phyloP scores from a whole-genome alignment of 306 rosid species.

The Prosopis cineraria region DNA sequence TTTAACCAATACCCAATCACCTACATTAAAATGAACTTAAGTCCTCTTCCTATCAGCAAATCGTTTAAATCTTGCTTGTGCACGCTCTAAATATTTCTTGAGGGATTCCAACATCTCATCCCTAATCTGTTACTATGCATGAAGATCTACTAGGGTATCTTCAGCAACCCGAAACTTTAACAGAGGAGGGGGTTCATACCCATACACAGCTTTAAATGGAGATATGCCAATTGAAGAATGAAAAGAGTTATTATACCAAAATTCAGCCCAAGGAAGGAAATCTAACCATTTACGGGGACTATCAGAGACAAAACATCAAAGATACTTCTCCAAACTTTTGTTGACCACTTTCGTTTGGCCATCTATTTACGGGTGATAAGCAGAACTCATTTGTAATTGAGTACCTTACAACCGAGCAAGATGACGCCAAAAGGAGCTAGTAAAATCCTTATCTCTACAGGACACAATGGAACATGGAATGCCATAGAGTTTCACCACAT shows the following conservation, averaged over 20 bases:
- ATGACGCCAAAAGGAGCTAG: not conserved
- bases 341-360: not conserved
- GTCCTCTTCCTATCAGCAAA: too few species aligned
- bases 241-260: too few species aligned
- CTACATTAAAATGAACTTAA: too few species aligned
- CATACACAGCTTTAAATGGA: not conserved
- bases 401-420: not conserved
- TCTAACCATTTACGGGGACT: not conserved
- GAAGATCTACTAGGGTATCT: too few species aligned
- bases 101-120: too few species aligned
- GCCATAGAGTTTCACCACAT: too few species aligned
- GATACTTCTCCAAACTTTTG: not conserved
- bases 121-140: too few species aligned
- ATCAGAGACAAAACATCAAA: not conserved
- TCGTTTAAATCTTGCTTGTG: too few species aligned
- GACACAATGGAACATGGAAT: not conserved
- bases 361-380: not conserved
- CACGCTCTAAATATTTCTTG: too few species aligned
- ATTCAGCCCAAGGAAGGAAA: too few species aligned
- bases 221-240: not conserved
- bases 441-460: not conserved
- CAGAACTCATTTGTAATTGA: not conserved
- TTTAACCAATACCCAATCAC: too few species aligned
- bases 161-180: too few species aligned
- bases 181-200: not conserved